These are phyloP conservation scores for Xylaria palmicola DNA, from an alignment of 495 filamentous ascomycete genomes.

Conservation along the genomic window DNA sequence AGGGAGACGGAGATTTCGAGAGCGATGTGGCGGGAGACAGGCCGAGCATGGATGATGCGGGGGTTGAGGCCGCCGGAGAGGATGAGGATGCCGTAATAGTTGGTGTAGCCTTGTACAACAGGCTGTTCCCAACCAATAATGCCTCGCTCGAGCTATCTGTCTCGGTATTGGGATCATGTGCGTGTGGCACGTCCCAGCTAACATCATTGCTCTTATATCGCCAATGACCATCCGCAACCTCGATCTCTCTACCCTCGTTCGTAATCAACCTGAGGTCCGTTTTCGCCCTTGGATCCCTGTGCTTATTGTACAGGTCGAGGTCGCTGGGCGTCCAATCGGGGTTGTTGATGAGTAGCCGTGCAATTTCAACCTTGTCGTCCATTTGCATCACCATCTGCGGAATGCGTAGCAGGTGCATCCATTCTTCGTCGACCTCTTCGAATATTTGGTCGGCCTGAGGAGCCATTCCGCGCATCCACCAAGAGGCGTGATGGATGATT, in stretches of 20 bases:
- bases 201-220: neutral
- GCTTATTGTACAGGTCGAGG: conserved; percentile 19
- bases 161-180: neutral
- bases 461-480: conserved; percentile 47
- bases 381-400: conserved; percentile 31
- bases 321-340: conserved; percentile 31
- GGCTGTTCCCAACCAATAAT: neutral
- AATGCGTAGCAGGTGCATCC: conserved; percentile 34
- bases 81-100: neutral
- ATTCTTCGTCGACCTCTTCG: conserved; percentile 34
- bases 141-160: neutral
- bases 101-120: neutral
- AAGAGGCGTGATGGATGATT: conserved; percentile 30
- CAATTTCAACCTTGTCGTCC: conserved; percentile 22
- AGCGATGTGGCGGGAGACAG: neutral
- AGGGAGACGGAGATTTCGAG: neutral
- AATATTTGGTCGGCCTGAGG: conserved; percentile 42
- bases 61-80: neutral
- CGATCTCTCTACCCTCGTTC: conserved; percentile 20
- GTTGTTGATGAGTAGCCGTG: conserved; percentile 37
- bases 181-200: neutral
- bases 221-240: conserved; percentile 18
- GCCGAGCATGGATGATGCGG: neutral
- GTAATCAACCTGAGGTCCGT: conserved; percentile 20
- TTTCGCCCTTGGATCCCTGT: conserved; percentile 20